Evolutionary conservation across 2,329 filamentous ascomycete genomes (phyloP).

Genomic region (Fusarium brevicatenulatum): DNA sequence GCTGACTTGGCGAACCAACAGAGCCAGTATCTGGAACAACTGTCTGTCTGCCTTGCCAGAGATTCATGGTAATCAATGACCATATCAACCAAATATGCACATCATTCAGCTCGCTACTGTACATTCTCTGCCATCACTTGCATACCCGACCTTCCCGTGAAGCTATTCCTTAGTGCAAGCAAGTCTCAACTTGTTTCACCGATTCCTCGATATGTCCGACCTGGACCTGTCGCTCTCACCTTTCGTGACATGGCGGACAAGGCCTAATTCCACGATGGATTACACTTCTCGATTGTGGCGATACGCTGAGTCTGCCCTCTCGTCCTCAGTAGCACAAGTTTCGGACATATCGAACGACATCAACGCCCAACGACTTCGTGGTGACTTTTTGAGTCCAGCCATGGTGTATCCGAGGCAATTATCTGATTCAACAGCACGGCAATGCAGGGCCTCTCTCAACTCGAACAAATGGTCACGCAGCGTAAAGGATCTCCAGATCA

Average conservation of each 20-base stretch:
- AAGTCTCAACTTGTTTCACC: slow-evolving; percentile 6
- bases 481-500: slow-evolving; percentile 32
- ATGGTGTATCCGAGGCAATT: slow-evolving; percentile 2
- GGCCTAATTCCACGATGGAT: neutral
- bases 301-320: slow-evolving; percentile 15
- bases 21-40: neutral
- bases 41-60: neutral
- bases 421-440: slow-evolving; percentile 9
- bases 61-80: neutral
- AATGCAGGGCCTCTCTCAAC: neutral
- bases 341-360: slow-evolving; percentile 4
- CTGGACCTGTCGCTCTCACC: slow-evolving; percentile 15
- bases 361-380: slow-evolving; percentile 27
- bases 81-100: neutral
- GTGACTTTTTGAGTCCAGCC: slow-evolving; percentile 1
- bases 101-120: slow-evolving; percentile 4
- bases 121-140: slow-evolving; percentile 4
- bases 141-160: slow-evolving; percentile 13
- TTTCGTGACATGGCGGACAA: neutral
- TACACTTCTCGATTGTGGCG: slow-evolving; percentile 20
- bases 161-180: slow-evolving; percentile 1
- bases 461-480: slow-evolving; percentile 18
- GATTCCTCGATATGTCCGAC: slow-evolving; percentile 21
- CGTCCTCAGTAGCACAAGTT: slow-evolving; percentile 12
- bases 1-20: neutral